These are phyloP conservation scores for Cutaneotrichosporon sp. DNA, from an alignment of 1,284 basidiomycete genomes.

Conservation along the genomic window DNA sequence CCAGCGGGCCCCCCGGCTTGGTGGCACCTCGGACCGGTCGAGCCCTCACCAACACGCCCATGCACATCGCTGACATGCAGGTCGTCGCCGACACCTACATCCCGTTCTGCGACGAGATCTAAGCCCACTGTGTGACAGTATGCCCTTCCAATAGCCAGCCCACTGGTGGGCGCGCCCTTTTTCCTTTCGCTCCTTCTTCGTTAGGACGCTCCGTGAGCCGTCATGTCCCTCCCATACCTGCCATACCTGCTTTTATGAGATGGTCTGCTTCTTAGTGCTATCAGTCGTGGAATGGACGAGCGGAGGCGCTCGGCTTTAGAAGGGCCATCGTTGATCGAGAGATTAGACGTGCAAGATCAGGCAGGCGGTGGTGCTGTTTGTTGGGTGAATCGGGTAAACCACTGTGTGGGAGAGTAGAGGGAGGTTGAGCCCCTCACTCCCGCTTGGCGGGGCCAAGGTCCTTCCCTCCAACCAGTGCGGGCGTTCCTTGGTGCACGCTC, in stretches of 20 bases:
- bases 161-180: background rate
- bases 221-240: background rate
- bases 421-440: background rate
- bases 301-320: background rate
- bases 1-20: background rate
- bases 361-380: background rate
- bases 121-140: background rate
- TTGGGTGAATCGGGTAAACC: background rate
- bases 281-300: background rate
- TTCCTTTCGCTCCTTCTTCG: background rate
- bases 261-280: background rate
- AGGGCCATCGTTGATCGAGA: too few species aligned
- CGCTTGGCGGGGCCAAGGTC: background rate
- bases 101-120: slow-evolving; percentile 33
- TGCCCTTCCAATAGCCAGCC: background rate
- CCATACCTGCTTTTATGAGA: background rate
- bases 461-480: background rate
- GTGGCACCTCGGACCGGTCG: background rate
- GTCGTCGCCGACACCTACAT: slow-evolving; percentile 47
- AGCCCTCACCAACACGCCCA: too few species aligned
- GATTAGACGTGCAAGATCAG: too few species aligned
- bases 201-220: slow-evolving; percentile 9
- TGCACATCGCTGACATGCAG: slow-evolving; percentile 22
- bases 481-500: background rate
- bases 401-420: background rate